phyloP scores from a whole-genome alignment of 441 rosid species.

The Lepidium campestre region DNA sequence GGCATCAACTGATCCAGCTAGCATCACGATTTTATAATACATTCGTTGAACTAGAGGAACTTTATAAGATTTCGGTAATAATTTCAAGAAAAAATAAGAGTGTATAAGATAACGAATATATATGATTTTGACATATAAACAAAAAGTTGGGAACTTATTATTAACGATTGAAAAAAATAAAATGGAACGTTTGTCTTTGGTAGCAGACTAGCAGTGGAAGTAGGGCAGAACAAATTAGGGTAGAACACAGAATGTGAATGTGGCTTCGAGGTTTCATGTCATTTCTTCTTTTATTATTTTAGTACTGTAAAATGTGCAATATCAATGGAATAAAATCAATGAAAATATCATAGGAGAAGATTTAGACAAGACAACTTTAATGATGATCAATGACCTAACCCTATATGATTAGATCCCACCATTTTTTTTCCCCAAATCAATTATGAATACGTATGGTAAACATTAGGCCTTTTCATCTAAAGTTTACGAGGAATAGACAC shows the following conservation, averaged over 20 bases:
- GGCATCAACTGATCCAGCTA: not conserved
- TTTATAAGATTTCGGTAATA: not conserved
- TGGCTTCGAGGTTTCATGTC: slow-evolving; percentile 21
- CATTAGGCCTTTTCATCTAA: too few relatives aligned
- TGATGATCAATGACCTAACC: slow-evolving; percentile 25
- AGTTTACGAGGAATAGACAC: too few relatives aligned
- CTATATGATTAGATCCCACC: slow-evolving; percentile 10
- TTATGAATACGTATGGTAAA: too few relatives aligned
- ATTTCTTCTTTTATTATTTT: not conserved
- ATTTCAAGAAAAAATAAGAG: not conserved
- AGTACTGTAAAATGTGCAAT: not conserved
- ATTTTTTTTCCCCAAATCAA: not conserved
- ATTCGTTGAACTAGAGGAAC: not conserved
- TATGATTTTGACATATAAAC: not conserved
- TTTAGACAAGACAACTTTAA: slow-evolving; percentile 26
- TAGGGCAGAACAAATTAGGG: not conserved
- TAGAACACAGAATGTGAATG: slow-evolving; percentile 15
- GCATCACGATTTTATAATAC: not conserved
- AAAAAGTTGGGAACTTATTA: not conserved
- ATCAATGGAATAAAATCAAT: slow-evolving; percentile 2
- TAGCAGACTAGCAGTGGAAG: not conserved
- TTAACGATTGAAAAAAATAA: not conserved
- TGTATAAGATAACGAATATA: not conserved
- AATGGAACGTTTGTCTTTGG: not conserved
- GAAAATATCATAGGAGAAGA: not conserved